These are phyloP conservation scores for Capronia coronata DNA, from an alignment of 2,329 filamentous ascomycete genomes.

Conservation along the genomic window DNA sequence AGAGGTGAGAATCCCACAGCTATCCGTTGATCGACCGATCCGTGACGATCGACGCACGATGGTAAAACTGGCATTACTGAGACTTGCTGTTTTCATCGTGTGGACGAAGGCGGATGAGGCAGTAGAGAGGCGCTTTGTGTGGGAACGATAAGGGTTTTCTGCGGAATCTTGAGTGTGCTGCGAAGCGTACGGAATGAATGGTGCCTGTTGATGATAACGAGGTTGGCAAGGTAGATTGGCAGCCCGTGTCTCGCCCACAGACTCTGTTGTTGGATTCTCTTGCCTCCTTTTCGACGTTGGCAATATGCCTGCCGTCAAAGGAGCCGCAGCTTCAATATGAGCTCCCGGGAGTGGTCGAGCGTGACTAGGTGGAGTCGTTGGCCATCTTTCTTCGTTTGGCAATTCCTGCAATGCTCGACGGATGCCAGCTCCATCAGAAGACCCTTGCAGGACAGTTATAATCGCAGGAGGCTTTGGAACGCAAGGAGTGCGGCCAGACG, in stretches of 20 bases:
- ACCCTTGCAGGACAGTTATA: not conserved
- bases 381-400: conserved; percentile 9
- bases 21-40: conserved; percentile 56
- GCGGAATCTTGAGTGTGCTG: not conserved
- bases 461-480: not conserved
- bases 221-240: too few species aligned
- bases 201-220: not conserved
- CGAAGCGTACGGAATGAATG: not conserved
- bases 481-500: not conserved
- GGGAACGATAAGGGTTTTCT: not conserved
- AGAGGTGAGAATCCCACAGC: conserved; percentile 56
- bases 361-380: not conserved
- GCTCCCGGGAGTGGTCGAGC: not conserved
- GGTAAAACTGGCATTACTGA: conserved; percentile 69
- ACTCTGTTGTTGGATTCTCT: not conserved
- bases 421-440: not conserved
- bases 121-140: conserved; percentile 55
- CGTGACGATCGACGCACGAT: conserved; percentile 56
- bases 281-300: not conserved
- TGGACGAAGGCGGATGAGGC: conserved; percentile 75
- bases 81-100: conserved; percentile 72
- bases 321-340: not conserved
- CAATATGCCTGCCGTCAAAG: not conserved
- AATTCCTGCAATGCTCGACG: conserved; percentile 8
- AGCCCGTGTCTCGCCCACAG: not conserved